Evolutionary conservation across 495 filamentous ascomycete species (phyloP).

Genomic region (Penicillium arizonense): DNA sequence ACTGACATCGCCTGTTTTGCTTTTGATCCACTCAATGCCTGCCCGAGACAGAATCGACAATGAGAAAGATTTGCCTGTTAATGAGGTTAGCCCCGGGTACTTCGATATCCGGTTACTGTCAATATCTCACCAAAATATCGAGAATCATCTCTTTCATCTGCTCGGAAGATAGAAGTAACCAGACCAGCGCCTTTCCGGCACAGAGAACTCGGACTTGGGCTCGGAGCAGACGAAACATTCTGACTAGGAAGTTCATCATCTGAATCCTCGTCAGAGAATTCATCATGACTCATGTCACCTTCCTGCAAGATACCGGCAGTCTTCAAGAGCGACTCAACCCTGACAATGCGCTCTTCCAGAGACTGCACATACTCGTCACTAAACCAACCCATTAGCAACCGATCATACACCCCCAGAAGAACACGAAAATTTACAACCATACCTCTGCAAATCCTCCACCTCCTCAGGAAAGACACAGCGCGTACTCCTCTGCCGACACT

Average conservation of each 20-base stretch:
- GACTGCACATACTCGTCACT: slow-evolving; percentile 92
- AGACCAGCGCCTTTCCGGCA: slow-evolving; percentile 41
- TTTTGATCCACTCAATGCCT: slow-evolving; percentile 96
- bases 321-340: slow-evolving; percentile 82
- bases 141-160: slow-evolving; percentile 83
- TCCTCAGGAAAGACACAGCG: slow-evolving; percentile 95
- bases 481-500: slow-evolving; percentile 91
- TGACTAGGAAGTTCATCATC: slow-evolving; percentile 29
- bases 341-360: slow-evolving; percentile 81
- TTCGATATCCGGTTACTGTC: neutral
- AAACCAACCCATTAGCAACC: neutral
- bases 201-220: slow-evolving; percentile 20
- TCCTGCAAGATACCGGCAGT: slow-evolving; percentile 80
- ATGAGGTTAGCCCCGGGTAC: slow-evolving; percentile 9
- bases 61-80: slow-evolving; percentile 80
- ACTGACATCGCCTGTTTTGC: slow-evolving; percentile 84
- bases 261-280: slow-evolving; percentile 45
- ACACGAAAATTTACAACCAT: neutral
- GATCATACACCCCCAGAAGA: neutral
- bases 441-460: slow-evolving; percentile 86
- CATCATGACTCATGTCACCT: slow-evolving; percentile 68
- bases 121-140: slow-evolving; percentile 76
- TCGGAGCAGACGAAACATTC: slow-evolving; percentile 10
- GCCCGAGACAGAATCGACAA: slow-evolving; percentile 94
- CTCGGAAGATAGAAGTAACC: slow-evolving; percentile 47